Percentiles rank a stretch among this genome's conserved stretches.
Conservation (phyloP, 2,329 filamentous ascomycete species). For the Helotiales sp. region DNA sequence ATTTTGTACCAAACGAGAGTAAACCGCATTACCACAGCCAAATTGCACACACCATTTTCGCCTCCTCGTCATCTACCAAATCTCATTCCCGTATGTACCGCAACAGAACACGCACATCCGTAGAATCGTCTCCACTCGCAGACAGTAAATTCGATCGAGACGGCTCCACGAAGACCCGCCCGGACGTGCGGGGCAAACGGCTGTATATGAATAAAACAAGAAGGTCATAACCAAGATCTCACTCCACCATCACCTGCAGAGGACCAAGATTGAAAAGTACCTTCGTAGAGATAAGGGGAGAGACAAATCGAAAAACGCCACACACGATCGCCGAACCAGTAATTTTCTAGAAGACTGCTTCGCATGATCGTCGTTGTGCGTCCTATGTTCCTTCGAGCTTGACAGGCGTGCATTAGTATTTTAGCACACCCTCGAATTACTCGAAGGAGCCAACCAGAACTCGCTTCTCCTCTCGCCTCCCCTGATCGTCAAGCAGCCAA, state of each 20-base stretch:
- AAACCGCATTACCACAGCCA: neutral
- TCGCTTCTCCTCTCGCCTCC: no score
- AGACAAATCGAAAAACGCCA: neutral
- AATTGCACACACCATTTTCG: neutral
- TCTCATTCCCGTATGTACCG: neutral
- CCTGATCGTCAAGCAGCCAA: no score
- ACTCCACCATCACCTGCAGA: neutral
- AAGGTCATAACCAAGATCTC: neutral
- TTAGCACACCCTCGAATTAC: neutral
- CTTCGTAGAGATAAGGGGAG: neutral
- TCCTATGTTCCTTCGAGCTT: neutral
- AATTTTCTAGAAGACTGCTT: neutral
- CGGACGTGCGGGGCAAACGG: neutral
- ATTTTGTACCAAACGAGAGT: neutral
- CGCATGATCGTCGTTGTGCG: neutral
- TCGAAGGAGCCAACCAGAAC: conserved; percentile 5
- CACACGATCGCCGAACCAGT: conserved; percentile 2
- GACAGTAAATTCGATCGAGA: neutral
- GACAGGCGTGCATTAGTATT: neutral
- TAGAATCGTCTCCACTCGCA: neutral
- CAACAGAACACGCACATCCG: neutral
- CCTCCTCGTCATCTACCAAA: neutral
- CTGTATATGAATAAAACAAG: neutral
- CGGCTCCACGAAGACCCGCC: neutral
- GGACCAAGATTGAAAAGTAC: no score